Evolutionary conservation across 805 yeast species (phyloP).

Genomic region (Schizosaccharomyces cryophilus): DNA sequence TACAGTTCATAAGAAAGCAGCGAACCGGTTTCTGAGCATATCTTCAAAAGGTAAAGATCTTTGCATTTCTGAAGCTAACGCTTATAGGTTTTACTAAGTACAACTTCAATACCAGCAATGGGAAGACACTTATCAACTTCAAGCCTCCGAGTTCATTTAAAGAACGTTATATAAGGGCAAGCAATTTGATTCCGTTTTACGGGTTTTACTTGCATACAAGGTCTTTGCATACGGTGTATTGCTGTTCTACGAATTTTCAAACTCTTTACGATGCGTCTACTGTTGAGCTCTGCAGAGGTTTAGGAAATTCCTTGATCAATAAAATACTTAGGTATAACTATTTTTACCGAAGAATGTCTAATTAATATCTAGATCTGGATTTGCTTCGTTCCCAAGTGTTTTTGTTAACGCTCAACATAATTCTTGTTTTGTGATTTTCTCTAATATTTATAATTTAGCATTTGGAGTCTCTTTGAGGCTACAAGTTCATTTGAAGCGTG

Average conservation of each 20-base stretch:
- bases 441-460: background rate
- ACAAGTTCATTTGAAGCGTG: background rate
- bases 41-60: constrained; percentile 9
- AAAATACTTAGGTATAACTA: background rate
- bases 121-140: constrained; percentile 18
- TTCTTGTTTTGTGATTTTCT: background rate
- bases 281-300: background rate
- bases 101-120: constrained; percentile 19
- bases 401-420: background rate
- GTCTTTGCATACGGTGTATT: background rate
- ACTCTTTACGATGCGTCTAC: background rate
- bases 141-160: background rate
- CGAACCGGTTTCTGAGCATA: constrained; percentile 13
- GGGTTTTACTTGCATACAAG: background rate
- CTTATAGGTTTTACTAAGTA: constrained; percentile 20
- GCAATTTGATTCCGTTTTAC: background rate
- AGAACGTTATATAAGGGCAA: background rate
- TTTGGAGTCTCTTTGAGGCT: background rate
- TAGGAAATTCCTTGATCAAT: background rate
- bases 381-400: background rate
- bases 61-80: background rate
- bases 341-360: background rate
- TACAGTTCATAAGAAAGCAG: constrained; percentile 19
- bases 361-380: background rate
- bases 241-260: background rate